Evolutionary conservation across 345 rosid species (phyloP).

Genomic region (Camelina sativa): DNA sequence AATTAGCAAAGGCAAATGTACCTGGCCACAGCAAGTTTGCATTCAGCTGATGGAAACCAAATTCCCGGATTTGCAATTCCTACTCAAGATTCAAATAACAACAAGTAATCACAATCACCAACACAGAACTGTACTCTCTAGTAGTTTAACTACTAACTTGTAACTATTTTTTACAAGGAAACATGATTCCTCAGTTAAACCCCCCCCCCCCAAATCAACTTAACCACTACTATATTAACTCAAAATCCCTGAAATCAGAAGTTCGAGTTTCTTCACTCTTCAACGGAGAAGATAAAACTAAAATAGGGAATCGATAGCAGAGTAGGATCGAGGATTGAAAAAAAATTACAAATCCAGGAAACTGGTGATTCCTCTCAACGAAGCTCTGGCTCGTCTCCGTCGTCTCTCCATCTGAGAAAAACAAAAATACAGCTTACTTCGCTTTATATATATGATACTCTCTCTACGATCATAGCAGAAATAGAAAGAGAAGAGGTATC

Average conservation of each 20-base stretch:
- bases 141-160: neutral
- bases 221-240: neutral
- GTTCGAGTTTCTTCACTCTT: neutral
- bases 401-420: slow-evolving; percentile 50
- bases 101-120: slow-evolving; percentile 4
- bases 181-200: slow-evolving; percentile 7
- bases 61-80: slow-evolving; percentile 81
- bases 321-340: neutral
- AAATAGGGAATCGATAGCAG: neutral
- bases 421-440: slow-evolving; percentile 5
- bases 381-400: slow-evolving; percentile 56
- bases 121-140: no score
- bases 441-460: neutral
- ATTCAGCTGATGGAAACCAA: slow-evolving; percentile 88
- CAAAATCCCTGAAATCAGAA: slow-evolving; percentile 2
- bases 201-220: neutral
- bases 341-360: slow-evolving; percentile 70
- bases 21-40: slow-evolving; percentile 99
- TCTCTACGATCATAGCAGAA: slow-evolving; percentile 22
- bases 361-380: slow-evolving; percentile 82
- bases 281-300: neutral
- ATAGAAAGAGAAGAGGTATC: neutral
- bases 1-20: slow-evolving; percentile 86
- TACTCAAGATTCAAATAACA: slow-evolving; percentile 45
- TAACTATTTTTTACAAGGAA: neutral